Conservation (phyloP, 257 asterid species). For the Solanum corneliomulleri region DNA sequence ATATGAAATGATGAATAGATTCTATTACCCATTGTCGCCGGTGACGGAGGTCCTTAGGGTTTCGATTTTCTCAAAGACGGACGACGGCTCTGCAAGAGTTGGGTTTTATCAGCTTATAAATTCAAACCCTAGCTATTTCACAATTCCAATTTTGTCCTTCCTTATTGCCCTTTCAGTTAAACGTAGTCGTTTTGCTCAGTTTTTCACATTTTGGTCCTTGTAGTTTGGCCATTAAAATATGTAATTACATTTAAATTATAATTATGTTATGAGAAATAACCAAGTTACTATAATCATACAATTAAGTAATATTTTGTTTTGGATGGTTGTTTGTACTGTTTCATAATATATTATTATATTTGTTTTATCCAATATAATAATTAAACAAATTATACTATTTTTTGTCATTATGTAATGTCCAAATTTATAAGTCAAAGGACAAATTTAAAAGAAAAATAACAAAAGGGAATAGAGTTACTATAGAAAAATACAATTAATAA, state of each 20-base stretch:
- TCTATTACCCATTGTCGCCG: constrained; percentile 5
- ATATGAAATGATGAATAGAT: not conserved
- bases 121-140: not conserved
- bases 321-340: not conserved
- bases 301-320: no score
- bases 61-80: not conserved
- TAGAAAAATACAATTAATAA: no score
- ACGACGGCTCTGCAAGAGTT: not conserved
- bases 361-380: no score
- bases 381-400: no score
- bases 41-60: not conserved
- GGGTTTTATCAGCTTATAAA: not conserved
- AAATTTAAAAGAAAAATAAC: no score
- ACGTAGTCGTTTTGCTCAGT: not conserved
- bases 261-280: not conserved
- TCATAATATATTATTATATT: no score
- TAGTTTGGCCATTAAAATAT: not conserved
- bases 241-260: not conserved
- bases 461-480: no score
- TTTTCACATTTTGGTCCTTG: not conserved
- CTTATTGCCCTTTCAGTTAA: not conserved
- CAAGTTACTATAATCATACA: not conserved
- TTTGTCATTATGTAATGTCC: no score
- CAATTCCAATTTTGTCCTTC: not conserved
- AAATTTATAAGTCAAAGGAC: no score